Conservation (phyloP, 805 yeast species). For the Teunomyces lycoperdinae region DNA sequence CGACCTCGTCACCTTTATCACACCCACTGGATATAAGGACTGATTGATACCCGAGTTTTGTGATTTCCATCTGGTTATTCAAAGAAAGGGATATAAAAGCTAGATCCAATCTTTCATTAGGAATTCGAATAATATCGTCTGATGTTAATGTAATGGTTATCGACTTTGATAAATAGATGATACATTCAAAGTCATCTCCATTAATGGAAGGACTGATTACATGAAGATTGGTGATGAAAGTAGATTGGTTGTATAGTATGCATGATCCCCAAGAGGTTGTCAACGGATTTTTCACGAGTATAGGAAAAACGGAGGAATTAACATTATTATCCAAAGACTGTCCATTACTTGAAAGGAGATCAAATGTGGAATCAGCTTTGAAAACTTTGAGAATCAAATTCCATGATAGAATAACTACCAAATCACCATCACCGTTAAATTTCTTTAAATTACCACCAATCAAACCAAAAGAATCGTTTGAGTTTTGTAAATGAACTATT, state of each 20-base stretch:
- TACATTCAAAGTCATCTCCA: background rate
- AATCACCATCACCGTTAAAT: conserved; percentile 45
- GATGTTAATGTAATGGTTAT: background rate
- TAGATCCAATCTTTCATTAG: conserved; percentile 34
- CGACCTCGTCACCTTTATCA: conserved; percentile 20
- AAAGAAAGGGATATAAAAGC: conserved; percentile 33
- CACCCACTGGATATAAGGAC: background rate
- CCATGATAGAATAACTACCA: conserved; percentile 34
- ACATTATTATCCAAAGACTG: background rate
- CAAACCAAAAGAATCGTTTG: conserved; percentile 29
- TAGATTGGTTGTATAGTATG: conserved; percentile 25
- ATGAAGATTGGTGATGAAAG: conserved; percentile 42
- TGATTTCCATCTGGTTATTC: background rate
- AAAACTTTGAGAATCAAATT: conserved; percentile 9
- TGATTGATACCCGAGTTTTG: background rate
- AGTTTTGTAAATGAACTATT: conserved; percentile 13
- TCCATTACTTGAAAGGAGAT: background rate
- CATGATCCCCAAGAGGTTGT: conserved; percentile 44
- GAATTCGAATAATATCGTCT: conserved; percentile 24
- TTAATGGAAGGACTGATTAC: conserved; percentile 25
- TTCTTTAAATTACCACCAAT: conserved; percentile 38
- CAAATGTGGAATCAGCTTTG: background rate
- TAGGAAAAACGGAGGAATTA: conserved; percentile 15
- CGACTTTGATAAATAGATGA: background rate
- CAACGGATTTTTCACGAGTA: background rate